These are phyloP conservation scores for Fusarium sp. DNA, from an alignment of 2,329 filamentous ascomycete species.

Conservation along the genomic window DNA sequence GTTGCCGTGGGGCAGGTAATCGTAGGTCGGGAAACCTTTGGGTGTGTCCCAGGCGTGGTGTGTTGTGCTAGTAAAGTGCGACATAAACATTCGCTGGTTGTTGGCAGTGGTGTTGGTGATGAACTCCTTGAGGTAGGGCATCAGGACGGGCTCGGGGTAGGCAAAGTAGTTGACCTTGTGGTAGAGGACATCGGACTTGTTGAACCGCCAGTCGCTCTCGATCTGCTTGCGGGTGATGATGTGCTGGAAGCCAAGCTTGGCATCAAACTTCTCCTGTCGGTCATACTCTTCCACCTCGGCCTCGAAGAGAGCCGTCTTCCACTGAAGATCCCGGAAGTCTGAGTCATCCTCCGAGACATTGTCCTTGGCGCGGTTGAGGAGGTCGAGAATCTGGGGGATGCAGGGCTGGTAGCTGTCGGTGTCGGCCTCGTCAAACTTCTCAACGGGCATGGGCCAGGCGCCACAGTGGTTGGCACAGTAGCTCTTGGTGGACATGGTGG, in stretches of 20 bases:
- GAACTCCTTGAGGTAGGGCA: constrained; percentile 52
- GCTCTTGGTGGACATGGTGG: constrained; percentile 63
- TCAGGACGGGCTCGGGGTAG: constrained; percentile 51
- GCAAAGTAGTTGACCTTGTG: constrained; percentile 55
- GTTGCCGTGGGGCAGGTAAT: constrained; percentile 47
- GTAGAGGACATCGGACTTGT: constrained; percentile 42
- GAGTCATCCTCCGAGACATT: constrained; percentile 27
- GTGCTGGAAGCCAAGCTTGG: constrained; percentile 52
- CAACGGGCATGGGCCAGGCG: constrained; percentile 59
- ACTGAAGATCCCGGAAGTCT: constrained; percentile 50
- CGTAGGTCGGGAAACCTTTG: constrained; percentile 38
- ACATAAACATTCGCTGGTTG: constrained; percentile 55
- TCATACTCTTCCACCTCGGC: constrained; percentile 55
- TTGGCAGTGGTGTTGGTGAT: constrained; percentile 53
- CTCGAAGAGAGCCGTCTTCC: constrained; percentile 54
- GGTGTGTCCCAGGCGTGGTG: constrained; percentile 53
- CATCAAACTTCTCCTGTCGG: constrained; percentile 54
- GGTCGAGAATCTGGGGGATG: constrained; percentile 57
- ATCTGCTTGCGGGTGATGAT: constrained; percentile 52
- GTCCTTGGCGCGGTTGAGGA: constrained; percentile 51
- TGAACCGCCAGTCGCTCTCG: constrained; percentile 42
- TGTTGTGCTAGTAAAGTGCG: constrained; percentile 56
- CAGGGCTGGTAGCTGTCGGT: constrained; percentile 63
- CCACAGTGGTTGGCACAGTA: constrained; percentile 61
- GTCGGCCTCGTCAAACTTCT: constrained; percentile 61